A percentile compares a stretch with the other conserved stretches of the same genome.
These are phyloP conservation scores for Diutina ranongensis DNA, from an alignment of 1,139 yeast genomes.

Conservation along the genomic window DNA sequence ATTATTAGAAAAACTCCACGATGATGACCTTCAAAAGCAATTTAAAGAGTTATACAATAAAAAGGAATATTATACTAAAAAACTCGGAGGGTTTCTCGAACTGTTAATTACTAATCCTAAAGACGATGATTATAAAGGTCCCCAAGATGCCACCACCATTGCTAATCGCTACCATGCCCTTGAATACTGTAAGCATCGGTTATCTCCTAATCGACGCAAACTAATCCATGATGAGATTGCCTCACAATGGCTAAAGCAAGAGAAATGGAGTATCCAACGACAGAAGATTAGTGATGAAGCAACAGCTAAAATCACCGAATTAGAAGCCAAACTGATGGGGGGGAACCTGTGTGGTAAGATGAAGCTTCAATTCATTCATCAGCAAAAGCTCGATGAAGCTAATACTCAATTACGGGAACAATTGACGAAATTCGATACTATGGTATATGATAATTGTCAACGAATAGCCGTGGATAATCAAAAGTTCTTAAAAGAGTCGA, in stretches of 20 bases:
- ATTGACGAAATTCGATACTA: constrained; percentile 13
- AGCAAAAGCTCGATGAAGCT: constrained; percentile 1
- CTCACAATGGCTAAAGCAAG: constrained; percentile 14
- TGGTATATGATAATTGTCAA: constrained; percentile 12
- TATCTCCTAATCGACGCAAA: constrained; percentile 7
- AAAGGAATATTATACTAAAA: constrained; percentile 13
- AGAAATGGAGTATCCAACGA: constrained; percentile 11
- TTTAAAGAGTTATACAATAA: constrained; percentile 13
- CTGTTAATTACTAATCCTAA: constrained; percentile 1
- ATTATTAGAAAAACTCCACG: background rate
- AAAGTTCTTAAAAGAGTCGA: constrained; percentile 11
- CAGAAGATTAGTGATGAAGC: constrained; percentile 9
- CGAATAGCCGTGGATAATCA: constrained; percentile 13
- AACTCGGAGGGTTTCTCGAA: constrained; percentile 13
- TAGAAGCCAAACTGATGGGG: background rate
- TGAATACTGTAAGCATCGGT: constrained; percentile 10
- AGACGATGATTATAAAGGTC: background rate
- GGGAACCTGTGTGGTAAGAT: constrained; percentile 4
- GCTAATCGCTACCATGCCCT: constrained; percentile 15
- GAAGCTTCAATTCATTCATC: background rate
- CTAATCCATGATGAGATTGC: constrained; percentile 8
- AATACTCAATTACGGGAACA: constrained; percentile 8
- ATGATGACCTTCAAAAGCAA: constrained; percentile 6
- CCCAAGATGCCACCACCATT: constrained; percentile 13
- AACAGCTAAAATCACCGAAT: background rate